Evolutionary conservation across 305 asterid species (phyloP), one percentile per base, ranked within the genome.

Genomic region (Salvia sclarea): DNA sequence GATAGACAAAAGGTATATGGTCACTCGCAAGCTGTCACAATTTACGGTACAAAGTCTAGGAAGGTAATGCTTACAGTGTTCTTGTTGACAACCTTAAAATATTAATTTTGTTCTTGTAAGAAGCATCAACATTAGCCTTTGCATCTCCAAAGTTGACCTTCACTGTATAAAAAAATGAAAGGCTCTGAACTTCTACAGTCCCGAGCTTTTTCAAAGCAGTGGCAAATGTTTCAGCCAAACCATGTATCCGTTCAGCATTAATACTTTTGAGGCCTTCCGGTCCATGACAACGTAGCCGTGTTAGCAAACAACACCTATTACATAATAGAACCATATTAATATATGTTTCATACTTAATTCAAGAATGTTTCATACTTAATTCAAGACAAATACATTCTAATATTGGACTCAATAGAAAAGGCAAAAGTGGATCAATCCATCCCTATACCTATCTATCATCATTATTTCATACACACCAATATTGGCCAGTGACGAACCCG

Each of bases 241-340:
- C 98, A 66, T 94, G 98, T 53, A 91, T 97, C 62, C 99, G 84
- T 66, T 89, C 90, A 43, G 91, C 96, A n/a, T n/a, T n/a, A 60
- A 94, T 94, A 52, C 85, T 77, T 79, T 94, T 91, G 10, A 94
- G 96, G 75, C 99, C 99, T 77, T 85, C 98, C 0, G 87, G 87
- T 44, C 87, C 87, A 22, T 83, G 87, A 78, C 98, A 89, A 91
- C 9, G 98, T 95, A 80, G 99, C 97, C 98, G 91, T 94, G 86
- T 91, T 89, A 18, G 99, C 98, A 47, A 94, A 92, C 85, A 94
- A 84, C 22, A 98, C 99, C 99, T 94, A 58, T 73, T 80, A 52
- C 74, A 80, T 9, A 71, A 76, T 45, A 73, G 10, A 78, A 35
- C 37, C 18, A 3, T n/a, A 52, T 25, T 47, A 13, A 22, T 30